phyloP scores from a whole-genome alignment of 2,329 filamentous ascomycete genomes.

The Parascedosporium putredinis region DNA sequence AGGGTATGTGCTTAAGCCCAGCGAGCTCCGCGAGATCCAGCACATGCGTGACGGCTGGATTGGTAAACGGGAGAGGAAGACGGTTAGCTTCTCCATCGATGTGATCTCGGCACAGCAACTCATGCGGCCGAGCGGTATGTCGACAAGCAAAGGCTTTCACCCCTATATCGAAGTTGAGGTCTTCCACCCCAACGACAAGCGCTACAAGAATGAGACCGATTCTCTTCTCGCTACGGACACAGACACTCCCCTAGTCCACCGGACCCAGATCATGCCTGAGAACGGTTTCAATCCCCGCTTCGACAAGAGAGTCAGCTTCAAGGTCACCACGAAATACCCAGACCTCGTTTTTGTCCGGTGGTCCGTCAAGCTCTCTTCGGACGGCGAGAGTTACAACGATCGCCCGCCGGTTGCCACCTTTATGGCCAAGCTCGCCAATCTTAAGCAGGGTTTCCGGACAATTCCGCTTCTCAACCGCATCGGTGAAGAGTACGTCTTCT shows the following conservation, averaged over 20 bases:
- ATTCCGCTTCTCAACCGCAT: conserved; percentile 79
- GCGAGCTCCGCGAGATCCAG: conserved; percentile 66
- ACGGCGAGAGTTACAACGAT: conserved; percentile 60
- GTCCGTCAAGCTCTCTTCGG: conserved; percentile 78
- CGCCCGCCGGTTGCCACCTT: conserved; percentile 68
- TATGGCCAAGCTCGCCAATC: conserved; percentile 80
- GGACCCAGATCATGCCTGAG: conserved; percentile 69
- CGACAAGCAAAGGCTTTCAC: conserved; percentile 60
- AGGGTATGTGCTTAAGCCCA: conserved; percentile 89
- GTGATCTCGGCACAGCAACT: conserved; percentile 92
- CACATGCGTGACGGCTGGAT: conserved; percentile 41
- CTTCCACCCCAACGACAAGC: conserved; percentile 86
- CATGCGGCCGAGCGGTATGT: conserved; percentile 57
- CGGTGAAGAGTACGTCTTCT: conserved; percentile 89
- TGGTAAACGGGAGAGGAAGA: conserved; percentile 65
- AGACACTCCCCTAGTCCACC: conserved; percentile 59
- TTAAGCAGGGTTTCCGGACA: conserved; percentile 88
- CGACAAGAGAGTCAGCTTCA: conserved; percentile 67
- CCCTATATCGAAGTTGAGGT: conserved; percentile 94
- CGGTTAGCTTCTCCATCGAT: conserved; percentile 75
- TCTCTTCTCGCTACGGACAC: conserved; percentile 36
- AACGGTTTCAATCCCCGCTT: conserved; percentile 94
- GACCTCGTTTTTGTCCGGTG: conserved; percentile 89
- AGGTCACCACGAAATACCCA: conserved; percentile 85
- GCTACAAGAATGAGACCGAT: conserved; percentile 70